These are phyloP conservation scores for Lepidium didymum DNA, from an alignment of 345 rosid genomes.

Conservation along the genomic window DNA sequence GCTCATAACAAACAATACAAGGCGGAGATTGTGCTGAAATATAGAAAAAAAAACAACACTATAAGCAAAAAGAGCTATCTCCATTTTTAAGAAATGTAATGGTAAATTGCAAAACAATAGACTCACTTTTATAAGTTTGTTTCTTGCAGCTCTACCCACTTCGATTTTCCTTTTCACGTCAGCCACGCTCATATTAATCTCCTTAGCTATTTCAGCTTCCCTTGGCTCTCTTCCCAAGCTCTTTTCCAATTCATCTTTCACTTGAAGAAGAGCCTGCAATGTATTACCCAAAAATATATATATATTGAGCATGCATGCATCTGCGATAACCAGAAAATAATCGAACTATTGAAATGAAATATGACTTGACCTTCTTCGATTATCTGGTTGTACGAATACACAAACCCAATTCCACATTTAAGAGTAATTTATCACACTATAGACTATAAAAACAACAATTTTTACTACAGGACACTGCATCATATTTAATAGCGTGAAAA, in stretches of 20 bases:
- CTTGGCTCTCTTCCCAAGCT: slow-evolving; percentile 56
- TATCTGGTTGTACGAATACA: too few species aligned
- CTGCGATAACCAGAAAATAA: background rate
- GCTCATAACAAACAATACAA: slow-evolving; percentile 78
- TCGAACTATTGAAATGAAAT: too few species aligned
- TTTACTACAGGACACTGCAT: too few species aligned
- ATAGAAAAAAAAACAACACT: background rate
- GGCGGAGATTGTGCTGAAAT: slow-evolving; percentile 95
- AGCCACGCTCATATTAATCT: slow-evolving; percentile 35
- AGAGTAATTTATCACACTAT: background rate
- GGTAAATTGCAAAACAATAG: background rate
- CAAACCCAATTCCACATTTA: background rate
- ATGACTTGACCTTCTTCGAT: too few species aligned
- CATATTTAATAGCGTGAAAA: background rate
- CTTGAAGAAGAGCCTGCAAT: slow-evolving; percentile 52
- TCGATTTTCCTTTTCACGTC: slow-evolving; percentile 50
- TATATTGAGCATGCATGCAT: background rate
- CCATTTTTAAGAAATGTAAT: background rate
- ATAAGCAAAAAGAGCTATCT: background rate
- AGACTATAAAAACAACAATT: background rate
- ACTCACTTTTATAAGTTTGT: slow-evolving; percentile 81
- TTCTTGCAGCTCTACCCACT: slow-evolving; percentile 81
- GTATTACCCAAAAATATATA: background rate
- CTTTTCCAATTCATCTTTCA: slow-evolving; percentile 44
- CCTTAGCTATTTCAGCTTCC: slow-evolving; percentile 61